A percentile compares a stretch with the other conserved stretches of the same genome.
Conservation (phyloP, 73 alveolate species). For the Breviolum minutum region DNA sequence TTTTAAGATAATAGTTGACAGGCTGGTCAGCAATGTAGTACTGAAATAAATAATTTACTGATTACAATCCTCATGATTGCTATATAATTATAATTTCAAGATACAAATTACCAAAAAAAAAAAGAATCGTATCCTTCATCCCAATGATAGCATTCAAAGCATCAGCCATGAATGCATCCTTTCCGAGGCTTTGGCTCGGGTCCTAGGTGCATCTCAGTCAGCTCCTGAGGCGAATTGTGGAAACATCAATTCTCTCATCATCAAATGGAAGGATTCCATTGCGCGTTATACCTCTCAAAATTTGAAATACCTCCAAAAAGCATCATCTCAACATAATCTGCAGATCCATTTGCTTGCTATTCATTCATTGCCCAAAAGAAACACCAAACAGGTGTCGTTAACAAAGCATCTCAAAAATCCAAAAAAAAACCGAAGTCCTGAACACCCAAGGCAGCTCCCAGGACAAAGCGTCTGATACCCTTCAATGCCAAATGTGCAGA, state of each 20-base stretch:
- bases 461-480: slow-evolving; percentile 64
- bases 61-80: no score
- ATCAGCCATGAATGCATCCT: not conserved
- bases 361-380: not conserved
- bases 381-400: not conserved
- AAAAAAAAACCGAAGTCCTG: not conserved
- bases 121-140: not conserved
- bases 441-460: slow-evolving; percentile 82
- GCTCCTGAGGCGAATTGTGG: slow-evolving; percentile 28
- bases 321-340: not conserved
- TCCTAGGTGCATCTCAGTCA: slow-evolving; percentile 69
- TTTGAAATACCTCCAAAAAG: no score
- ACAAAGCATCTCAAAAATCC: not conserved
- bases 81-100: no score
- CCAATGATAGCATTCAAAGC: not conserved
- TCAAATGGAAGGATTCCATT: not conserved
- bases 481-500: slow-evolving; percentile 88
- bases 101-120: no score
- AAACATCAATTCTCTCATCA: not conserved
- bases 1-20: no score
- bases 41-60: no score
- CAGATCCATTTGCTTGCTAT: no score
- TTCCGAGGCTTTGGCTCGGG: slow-evolving; percentile 23
- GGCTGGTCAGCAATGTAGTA: no score
- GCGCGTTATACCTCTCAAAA: not conserved